Evolutionary conservation across 2,329 filamentous ascomycete species (phyloP).

Genomic region (Cytospora paraplurivora): DNA sequence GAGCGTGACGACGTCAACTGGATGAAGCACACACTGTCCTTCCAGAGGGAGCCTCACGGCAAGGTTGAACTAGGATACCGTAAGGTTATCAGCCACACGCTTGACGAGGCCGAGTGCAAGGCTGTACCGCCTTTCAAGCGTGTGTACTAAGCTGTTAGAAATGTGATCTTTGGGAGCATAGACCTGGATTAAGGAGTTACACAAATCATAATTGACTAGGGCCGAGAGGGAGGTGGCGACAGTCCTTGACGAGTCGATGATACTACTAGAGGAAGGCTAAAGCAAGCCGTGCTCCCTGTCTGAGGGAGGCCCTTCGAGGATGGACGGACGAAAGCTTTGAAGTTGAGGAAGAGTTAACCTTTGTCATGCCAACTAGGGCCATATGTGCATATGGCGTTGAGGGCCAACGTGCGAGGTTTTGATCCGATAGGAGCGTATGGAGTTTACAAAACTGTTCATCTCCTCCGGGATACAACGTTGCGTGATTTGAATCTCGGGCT

Average conservation of each 20-base stretch:
- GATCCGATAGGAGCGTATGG: constrained; percentile 20
- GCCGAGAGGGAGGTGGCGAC: constrained; percentile 3
- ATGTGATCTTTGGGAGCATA: constrained; percentile 1
- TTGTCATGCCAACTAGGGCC: constrained; percentile 19
- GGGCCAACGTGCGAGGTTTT: constrained; percentile 22
- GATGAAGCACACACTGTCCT: constrained; percentile 99
- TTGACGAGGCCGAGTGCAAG: constrained; percentile 97
- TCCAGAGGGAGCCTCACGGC: constrained; percentile 90
- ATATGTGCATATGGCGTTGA: constrained; percentile 22
- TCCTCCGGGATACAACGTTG: neutral
- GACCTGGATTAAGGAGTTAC: neutral
- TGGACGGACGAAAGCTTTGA: neutral
- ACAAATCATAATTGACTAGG: neutral
- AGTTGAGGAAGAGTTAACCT: constrained; percentile 1
- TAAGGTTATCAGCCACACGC: constrained; percentile 75
- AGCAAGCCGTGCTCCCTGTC: neutral
- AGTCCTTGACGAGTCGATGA: neutral
- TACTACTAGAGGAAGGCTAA: neutral
- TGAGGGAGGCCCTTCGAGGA: neutral
- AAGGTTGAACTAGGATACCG: constrained; percentile 86
- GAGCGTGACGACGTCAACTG: constrained; percentile 94
- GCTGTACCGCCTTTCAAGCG: constrained; percentile 95
- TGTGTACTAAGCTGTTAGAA: constrained; percentile 69
- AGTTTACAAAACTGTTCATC: constrained; percentile 14
- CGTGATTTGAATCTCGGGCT: neutral